Evolutionary conservation across 768 basidiomycete genomes (phyloP), one percentile per base, ranked within the genome.

Genomic region (Lactarius quietus): DNA sequence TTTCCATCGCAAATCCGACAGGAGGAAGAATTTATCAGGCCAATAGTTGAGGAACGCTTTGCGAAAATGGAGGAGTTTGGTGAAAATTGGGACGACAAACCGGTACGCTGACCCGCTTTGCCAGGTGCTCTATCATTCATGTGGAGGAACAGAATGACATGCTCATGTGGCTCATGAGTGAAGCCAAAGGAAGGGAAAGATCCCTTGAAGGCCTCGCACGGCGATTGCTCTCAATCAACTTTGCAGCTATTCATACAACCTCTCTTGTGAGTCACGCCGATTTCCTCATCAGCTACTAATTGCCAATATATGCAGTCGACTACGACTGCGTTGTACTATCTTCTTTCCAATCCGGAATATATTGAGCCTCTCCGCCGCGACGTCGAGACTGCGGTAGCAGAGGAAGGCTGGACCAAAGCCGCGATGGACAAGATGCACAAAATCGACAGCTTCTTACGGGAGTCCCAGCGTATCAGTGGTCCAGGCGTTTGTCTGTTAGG

Each of bases 141-240:
- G 41, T 48, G 31, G 51, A 12, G 56, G 3, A 51, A 20, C 55
- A 78, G 78, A 75, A 76, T 52, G 80, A 80, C 65, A 57, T 79
- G 70, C 72, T 81, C 14, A 74, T 73, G 36, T 80, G 78, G 81
- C 71, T 81, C 18, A 73, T 81, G 68, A 75, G 75, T 14, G 74
- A 74, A 14, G 73, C 73, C 52, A 52, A 70, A 70, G 66, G 73
- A 67, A 36, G 70, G 63, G 68, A 79, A 70, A 66, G 70, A 70
- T 65, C 70, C 64, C 67, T 73, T 33, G 69, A 74, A 43, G 72
- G 72, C 48, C 61, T 79, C 10, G 59, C 68, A 0, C 59, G 39
- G 12, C 74, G 78, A 54, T 69, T 80, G 56, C 72, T 81, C 41
- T 53, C 73, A 6, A 65, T 80, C 31, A 78, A 82, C 65, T 78